These are phyloP conservation scores for Nematocida displodere DNA, from an alignment of 371 early-diverging fungal species.

Conservation along the genomic window DNA sequence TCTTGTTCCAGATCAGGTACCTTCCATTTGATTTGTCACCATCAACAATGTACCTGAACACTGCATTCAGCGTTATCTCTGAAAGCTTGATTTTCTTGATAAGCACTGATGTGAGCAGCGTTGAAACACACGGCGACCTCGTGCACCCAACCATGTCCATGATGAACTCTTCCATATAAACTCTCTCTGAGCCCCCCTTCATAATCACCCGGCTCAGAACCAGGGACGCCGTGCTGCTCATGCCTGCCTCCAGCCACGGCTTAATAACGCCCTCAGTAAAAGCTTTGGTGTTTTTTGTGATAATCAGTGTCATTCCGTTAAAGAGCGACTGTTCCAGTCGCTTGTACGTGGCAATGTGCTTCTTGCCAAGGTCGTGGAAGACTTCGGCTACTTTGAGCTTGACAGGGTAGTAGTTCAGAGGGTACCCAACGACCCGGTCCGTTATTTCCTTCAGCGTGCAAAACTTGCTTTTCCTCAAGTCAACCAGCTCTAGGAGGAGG, in stretches of 20 bases:
- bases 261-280: conserved; percentile 6
- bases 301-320: conserved; percentile 4
- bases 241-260: conserved; percentile 37
- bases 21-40: not conserved
- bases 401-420: conserved; percentile 18
- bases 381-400: conserved; percentile 21
- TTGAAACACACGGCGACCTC: conserved; percentile 10
- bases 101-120: conserved; percentile 51
- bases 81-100: conserved; percentile 52
- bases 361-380: not conserved
- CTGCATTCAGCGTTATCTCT: not conserved
- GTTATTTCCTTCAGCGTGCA: not conserved
- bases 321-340: conserved; percentile 47
- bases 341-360: conserved; percentile 33
- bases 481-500: conserved; percentile 3
- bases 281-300: conserved; percentile 18
- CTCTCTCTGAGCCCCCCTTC: conserved; percentile 24
- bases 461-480: conserved; percentile 12
- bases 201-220: conserved; percentile 55
- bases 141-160: not conserved
- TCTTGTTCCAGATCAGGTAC: conserved; percentile 28
- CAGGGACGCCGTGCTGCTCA: conserved; percentile 43
- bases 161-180: conserved; percentile 55
- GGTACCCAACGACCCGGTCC: conserved; percentile 32
- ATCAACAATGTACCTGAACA: conserved; percentile 3